A percentile compares a stretch with the other conserved stretches of the same genome.
These are phyloP conservation scores for Biscogniauxia sp. DNA, from an alignment of 2,329 filamentous ascomycete genomes.

Conservation along the genomic window DNA sequence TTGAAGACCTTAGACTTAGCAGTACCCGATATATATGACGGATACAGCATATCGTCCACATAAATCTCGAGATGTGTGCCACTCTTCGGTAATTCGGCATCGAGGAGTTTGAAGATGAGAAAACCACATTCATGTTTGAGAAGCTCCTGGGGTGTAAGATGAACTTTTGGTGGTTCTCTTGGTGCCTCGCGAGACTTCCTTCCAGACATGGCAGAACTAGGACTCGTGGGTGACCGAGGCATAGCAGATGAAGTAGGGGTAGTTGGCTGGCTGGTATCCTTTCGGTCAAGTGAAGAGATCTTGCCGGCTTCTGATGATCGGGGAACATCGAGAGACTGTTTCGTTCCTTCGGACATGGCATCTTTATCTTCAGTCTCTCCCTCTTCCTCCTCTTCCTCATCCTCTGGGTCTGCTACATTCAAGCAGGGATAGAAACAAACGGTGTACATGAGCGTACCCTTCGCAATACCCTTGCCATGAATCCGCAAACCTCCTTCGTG, in stretches of 20 bases:
- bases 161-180: conserved; percentile 70
- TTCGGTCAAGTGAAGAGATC: conserved; percentile 38
- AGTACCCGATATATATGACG: conserved; percentile 79
- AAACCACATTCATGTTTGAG: conserved; percentile 85
- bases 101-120: conserved; percentile 90
- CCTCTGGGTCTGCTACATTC: conserved; percentile 84
- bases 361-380: conserved; percentile 41
- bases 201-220: conserved; percentile 24
- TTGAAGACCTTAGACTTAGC: conserved; percentile 66
- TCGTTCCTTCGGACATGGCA: conserved; percentile 23
- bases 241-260: conserved; percentile 38
- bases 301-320: conserved; percentile 43
- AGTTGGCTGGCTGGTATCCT: conserved; percentile 26
- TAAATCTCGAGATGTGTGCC: conserved; percentile 81
- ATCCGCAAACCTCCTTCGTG: conserved; percentile 69
- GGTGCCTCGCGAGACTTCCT: conserved; percentile 50
- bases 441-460: conserved; percentile 80
- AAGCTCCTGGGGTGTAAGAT: conserved; percentile 75
- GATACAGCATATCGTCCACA: conserved; percentile 93
- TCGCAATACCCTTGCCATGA: conserved; percentile 68
- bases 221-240: conserved; percentile 42
- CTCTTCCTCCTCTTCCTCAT: conserved; percentile 61
- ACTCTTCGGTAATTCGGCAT: conserved; percentile 76
- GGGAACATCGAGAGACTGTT: conserved; percentile 33
- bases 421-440: conserved; percentile 88